Percentiles rank a stretch among this genome's conserved stretches.
phyloP scores from a whole-genome alignment of 2,329 filamentous ascomycete genomes.

The Curvularia hawaiiensis region DNA sequence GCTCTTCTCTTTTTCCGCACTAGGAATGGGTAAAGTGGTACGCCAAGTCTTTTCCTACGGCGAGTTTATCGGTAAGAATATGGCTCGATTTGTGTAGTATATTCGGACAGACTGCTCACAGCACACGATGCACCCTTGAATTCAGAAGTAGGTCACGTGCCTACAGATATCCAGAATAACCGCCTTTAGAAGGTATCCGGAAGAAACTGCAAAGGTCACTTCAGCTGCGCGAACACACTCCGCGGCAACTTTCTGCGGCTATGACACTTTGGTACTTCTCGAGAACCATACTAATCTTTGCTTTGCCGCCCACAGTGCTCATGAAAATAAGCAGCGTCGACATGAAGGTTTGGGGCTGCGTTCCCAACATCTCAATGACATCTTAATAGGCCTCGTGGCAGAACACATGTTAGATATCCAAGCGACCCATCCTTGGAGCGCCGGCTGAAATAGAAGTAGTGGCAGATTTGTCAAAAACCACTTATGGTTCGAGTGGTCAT shows the following conservation, averaged over 20 bases:
- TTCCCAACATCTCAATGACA: not conserved
- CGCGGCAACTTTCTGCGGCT: constrained; percentile 17
- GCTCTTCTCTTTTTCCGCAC: constrained; percentile 32
- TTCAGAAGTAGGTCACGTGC: not conserved
- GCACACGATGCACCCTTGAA: no score
- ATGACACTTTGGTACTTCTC: constrained; percentile 34
- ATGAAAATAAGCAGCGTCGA: constrained; percentile 21
- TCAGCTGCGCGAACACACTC: constrained; percentile 23
- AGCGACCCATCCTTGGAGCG: not conserved
- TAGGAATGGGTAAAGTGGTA: constrained; percentile 29
- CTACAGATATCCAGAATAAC: not conserved
- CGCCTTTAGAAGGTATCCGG: not conserved
- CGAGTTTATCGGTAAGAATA: constrained; percentile 20
- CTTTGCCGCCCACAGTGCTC: constrained; percentile 6
- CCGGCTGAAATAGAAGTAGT: not conserved
- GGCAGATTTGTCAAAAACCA: not conserved
- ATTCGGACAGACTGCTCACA: not conserved
- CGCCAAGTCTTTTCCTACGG: constrained; percentile 16
- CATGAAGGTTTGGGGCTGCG: constrained; percentile 18
- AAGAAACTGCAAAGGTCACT: not conserved
- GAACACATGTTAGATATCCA: not conserved
- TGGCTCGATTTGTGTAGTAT: constrained; percentile 26
- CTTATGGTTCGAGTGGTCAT: not conserved
- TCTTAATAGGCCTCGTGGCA: not conserved
- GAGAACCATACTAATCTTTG: constrained; percentile 21